phyloP scores from a whole-genome alignment of 208 protist genomes.

The Wallacemonas sp. region DNA sequence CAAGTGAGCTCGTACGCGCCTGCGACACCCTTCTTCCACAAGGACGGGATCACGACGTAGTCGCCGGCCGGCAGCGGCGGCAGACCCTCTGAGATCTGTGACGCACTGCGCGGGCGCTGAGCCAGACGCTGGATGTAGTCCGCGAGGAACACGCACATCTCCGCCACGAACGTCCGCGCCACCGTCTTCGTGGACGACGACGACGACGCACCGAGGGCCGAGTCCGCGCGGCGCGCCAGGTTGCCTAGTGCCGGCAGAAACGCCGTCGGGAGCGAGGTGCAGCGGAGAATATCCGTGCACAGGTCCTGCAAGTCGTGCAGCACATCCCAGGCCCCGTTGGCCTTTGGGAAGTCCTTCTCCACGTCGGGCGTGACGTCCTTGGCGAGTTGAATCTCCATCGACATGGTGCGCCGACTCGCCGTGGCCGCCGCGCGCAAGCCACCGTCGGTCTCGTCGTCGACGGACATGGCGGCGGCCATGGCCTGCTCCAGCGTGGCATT shows the following conservation, averaged over 20 bases:
- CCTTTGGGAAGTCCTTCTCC: slow-evolving; percentile 8
- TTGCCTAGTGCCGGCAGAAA: slow-evolving; percentile 41
- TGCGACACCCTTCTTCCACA: slow-evolving; percentile 62
- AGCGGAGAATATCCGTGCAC: slow-evolving; percentile 33
- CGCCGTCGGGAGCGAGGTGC: slow-evolving; percentile 45
- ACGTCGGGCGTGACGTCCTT: background rate
- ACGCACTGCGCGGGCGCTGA: slow-evolving; percentile 16
- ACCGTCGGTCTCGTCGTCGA: slow-evolving; percentile 9
- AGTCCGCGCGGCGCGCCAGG: slow-evolving; percentile 33
- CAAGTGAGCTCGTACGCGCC: slow-evolving; percentile 60
- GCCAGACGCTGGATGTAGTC: slow-evolving; percentile 43
- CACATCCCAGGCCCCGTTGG: slow-evolving; percentile 12
- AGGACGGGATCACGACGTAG: slow-evolving; percentile 64
- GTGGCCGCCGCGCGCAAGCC: slow-evolving; percentile 8
- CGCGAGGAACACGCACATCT: slow-evolving; percentile 33
- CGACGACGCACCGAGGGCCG: background rate
- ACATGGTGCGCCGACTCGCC: slow-evolving; percentile 11
- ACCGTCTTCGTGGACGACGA: slow-evolving; percentile 10
- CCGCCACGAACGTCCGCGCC: slow-evolving; percentile 24
- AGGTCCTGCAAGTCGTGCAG: slow-evolving; percentile 23
- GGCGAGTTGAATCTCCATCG: slow-evolving; percentile 6
- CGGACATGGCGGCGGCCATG: slow-evolving; percentile 4
- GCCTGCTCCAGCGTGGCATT: slow-evolving; percentile 11
- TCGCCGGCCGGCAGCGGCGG: slow-evolving; percentile 63
- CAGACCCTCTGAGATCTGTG: slow-evolving; percentile 10